Evolutionary conservation across 805 yeast species (phyloP).

Genomic region (Saccharomycopsis fibuligera): DNA sequence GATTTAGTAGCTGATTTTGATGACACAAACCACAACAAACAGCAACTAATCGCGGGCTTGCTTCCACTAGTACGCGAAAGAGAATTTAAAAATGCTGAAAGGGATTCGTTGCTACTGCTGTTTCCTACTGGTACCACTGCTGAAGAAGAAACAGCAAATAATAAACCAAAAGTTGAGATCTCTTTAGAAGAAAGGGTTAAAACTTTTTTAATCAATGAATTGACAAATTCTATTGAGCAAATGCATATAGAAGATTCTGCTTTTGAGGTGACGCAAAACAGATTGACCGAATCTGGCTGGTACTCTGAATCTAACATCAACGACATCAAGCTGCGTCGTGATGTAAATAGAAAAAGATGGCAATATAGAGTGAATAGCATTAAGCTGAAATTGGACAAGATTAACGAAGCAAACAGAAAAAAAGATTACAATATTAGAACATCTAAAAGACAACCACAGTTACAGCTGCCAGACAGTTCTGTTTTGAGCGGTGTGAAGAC

Average conservation of each 20-base stretch:
- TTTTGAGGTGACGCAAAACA: conserved; percentile 11
- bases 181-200: too few relatives aligned
- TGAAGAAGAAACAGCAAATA: too few relatives aligned
- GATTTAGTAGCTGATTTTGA: too few relatives aligned
- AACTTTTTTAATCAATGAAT: conserved; percentile 1
- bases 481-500: neutral
- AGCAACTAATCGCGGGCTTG: too few relatives aligned
- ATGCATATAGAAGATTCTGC: conserved; percentile 17
- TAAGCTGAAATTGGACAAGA: conserved; percentile 9
- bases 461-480: neutral
- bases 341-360: conserved; percentile 9
- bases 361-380: conserved; percentile 5
- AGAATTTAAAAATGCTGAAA: too few relatives aligned
- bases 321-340: conserved; percentile 14
- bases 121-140: too few relatives aligned
- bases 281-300: conserved; percentile 21
- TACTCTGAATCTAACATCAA: conserved; percentile 18
- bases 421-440: conserved; percentile 13
- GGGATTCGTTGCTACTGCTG: too few relatives aligned
- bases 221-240: neutral
- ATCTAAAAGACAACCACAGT: conserved; percentile 24
- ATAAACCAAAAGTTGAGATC: too few relatives aligned
- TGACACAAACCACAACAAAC: too few relatives aligned
- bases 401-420: neutral
- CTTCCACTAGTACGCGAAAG: too few relatives aligned